A percentile compares a stretch with the other conserved stretches of the same genome.
Conservation (phyloP, 257 asterid species). For the Petrea volubilis region DNA sequence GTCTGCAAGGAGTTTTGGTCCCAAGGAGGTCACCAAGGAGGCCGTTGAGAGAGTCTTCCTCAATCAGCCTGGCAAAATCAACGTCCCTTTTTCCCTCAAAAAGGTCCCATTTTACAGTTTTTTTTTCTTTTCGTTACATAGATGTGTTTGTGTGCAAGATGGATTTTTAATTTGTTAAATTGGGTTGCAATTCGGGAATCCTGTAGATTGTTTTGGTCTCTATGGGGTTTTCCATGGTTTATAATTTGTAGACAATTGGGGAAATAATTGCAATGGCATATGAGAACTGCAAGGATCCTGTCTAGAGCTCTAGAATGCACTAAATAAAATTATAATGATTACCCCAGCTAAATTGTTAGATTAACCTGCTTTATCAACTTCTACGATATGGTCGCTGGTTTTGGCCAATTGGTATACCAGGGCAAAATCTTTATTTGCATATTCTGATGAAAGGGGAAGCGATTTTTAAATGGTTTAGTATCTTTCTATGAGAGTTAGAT, state of each 20-base stretch:
- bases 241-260: constrained; percentile 7
- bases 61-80: constrained; percentile 60
- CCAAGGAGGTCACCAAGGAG: constrained; percentile 73
- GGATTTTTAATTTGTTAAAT: not conserved
- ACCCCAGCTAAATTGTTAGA: not conserved
- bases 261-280: constrained; percentile 8
- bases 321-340: not conserved
- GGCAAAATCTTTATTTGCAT: not conserved
- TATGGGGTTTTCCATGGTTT: not conserved
- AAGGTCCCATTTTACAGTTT: constrained; percentile 46
- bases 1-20: constrained; percentile 95
- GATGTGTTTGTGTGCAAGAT: not conserved
- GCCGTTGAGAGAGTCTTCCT: constrained; percentile 53
- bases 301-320: not conserved
- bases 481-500: not conserved
- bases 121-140: too few species aligned
- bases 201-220: constrained; percentile 3
- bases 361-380: not conserved
- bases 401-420: not conserved
- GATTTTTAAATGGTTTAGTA: not conserved
- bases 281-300: not conserved
- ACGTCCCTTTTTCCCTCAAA: constrained; percentile 85
- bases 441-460: not conserved
- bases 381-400: not conserved
- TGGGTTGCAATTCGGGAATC: not conserved